These are phyloP conservation scores for Carallia pectinifolia DNA, from an alignment of 345 rosid genomes.

Conservation along the genomic window DNA sequence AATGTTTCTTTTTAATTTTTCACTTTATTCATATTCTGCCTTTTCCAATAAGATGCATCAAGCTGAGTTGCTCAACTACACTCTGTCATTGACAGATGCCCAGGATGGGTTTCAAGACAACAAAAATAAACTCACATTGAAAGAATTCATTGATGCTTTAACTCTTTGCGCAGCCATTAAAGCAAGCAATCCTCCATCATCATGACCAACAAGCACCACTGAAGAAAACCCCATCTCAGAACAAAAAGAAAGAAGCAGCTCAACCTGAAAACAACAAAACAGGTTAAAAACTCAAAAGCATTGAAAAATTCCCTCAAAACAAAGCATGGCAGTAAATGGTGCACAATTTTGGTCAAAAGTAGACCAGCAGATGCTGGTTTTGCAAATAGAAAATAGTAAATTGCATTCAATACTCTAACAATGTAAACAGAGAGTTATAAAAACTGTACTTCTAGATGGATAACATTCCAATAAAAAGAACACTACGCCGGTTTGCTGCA, in stretches of 20 bases:
- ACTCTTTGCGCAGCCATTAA: conserved; percentile 73
- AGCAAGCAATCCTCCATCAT: conserved; percentile 95
- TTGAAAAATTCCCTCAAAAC: conserved; percentile 4
- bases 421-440: background rate
- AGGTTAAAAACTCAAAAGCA: conserved; percentile 15
- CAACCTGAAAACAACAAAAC: conserved; percentile 57
- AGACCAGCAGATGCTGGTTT: background rate
- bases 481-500: background rate
- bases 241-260: conserved; percentile 88
- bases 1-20: background rate
- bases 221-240: conserved; percentile 89
- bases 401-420: background rate
- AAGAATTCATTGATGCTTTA: conserved; percentile 46
- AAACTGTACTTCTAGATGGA: background rate
- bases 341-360: background rate
- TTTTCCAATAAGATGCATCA: background rate
- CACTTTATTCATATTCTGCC: background rate
- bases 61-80: conserved; percentile 9
- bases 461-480: background rate
- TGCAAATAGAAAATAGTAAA: background rate
- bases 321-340: background rate
- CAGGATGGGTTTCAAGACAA: conserved; percentile 1
- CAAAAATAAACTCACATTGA: conserved; percentile 45
- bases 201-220: conserved; percentile 89
- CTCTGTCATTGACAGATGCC: conserved; percentile 1